Evolutionary conservation across 1,284 basidiomycete species (phyloP).

Genomic region (Ustilago xerochloae): DNA sequence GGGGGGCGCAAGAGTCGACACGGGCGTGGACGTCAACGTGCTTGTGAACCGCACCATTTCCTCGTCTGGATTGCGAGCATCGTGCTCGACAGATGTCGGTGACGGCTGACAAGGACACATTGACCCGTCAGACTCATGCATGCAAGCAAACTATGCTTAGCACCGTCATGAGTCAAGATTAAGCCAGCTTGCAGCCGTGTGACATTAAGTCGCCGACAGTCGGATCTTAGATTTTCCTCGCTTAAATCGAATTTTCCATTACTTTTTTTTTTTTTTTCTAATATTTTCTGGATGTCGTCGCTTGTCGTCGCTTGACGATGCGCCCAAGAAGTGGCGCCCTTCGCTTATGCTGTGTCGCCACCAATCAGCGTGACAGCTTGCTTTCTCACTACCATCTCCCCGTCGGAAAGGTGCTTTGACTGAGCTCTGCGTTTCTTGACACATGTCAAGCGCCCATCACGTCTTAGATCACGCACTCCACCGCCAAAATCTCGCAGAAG

Average conservation of each 20-base stretch:
- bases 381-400: too few species aligned
- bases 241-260: not conserved
- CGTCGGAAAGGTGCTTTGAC: not conserved
- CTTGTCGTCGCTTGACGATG: not conserved
- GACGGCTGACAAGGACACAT: too few species aligned
- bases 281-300: not conserved
- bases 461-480: not conserved
- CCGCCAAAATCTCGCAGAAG: not conserved
- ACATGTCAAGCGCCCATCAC: not conserved
- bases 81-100: too few species aligned
- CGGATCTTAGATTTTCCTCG: not conserved
- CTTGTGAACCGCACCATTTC: too few species aligned
- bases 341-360: not conserved
- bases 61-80: too few species aligned
- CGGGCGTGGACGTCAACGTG: not conserved
- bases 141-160: not conserved
- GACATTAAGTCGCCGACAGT: conserved; percentile 15
- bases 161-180: not conserved
- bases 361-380: not conserved
- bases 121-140: not conserved
- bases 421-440: not conserved
- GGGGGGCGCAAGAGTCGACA: not conserved
- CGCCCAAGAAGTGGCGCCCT: not conserved
- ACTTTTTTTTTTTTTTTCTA: not conserved
- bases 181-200: not conserved